These are phyloP conservation scores for Yarrowia sp. DNA, from an alignment of 805 yeast genomes.

Conservation along the genomic window DNA sequence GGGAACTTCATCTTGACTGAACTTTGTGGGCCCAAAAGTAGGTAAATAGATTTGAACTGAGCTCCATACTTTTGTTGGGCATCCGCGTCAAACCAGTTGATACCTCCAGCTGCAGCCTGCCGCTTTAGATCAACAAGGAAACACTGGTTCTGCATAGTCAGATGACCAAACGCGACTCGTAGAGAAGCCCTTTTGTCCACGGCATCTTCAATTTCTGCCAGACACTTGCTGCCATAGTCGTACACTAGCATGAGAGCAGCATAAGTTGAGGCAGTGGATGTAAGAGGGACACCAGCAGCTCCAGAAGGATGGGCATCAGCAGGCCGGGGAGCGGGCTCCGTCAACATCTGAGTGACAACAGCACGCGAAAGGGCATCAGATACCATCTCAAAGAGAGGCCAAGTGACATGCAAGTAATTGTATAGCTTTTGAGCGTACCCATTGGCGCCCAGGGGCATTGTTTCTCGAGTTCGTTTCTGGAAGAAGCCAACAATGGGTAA, in stretches of 20 bases:
- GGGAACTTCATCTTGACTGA: conserved; percentile 15
- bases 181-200: background rate
- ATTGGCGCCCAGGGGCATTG: conserved; percentile 5
- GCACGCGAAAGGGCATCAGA: conserved; percentile 14
- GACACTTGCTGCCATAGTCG: conserved; percentile 18
- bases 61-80: conserved; percentile 19
- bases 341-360: conserved; percentile 11
- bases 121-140: conserved; percentile 12
- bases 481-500: conserved; percentile 12
- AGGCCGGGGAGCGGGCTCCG: conserved; percentile 7
- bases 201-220: conserved; percentile 1
- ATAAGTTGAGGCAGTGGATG: conserved; percentile 1
- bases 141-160: conserved; percentile 20
- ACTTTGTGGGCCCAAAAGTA: conserved; percentile 9
- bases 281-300: conserved; percentile 6
- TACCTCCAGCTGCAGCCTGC: conserved; percentile 5
- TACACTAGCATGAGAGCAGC: conserved; percentile 15
- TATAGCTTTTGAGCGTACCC: conserved; percentile 15
- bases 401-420: conserved; percentile 18
- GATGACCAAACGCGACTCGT: background rate
- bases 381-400: conserved; percentile 16
- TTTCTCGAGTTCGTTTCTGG: conserved; percentile 10
- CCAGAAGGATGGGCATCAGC: background rate
- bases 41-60: conserved; percentile 8
- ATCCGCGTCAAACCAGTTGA: conserved; percentile 22